phyloP scores from a whole-genome alignment of 148 eudicot species.

The Linanthus parryae region DNA sequence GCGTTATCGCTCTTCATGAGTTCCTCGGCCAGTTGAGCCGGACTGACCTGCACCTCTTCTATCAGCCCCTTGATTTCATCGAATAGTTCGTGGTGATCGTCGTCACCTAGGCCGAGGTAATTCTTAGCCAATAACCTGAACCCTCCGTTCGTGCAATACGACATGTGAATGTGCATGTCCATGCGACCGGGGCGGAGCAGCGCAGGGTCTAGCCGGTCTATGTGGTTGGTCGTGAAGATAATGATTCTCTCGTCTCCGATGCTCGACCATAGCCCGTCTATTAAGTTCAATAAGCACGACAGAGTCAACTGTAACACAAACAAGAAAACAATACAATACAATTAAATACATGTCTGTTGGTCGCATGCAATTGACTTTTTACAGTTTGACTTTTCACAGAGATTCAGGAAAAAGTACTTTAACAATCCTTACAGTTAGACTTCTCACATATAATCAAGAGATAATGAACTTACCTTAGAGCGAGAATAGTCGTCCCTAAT shows the following conservation, averaged over 20 bases:
- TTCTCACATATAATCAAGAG: too few species aligned
- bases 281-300: not conserved
- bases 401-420: too few species aligned
- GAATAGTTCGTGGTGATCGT: not conserved
- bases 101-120: not conserved
- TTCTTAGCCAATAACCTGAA: not conserved
- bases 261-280: slow-evolving; percentile 3
- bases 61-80: not conserved
- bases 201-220: not conserved
- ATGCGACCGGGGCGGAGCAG: not conserved
- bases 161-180: not conserved
- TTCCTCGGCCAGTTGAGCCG: not conserved
- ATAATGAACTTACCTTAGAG: too few species aligned
- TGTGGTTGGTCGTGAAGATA: slow-evolving; percentile 1
- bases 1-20: too few species aligned
- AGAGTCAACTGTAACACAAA: too few species aligned
- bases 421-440: too few species aligned
- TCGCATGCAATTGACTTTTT: too few species aligned
- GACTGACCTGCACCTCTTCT: not conserved
- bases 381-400: too few species aligned
- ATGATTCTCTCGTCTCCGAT: not conserved
- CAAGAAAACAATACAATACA: too few species aligned
- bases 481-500: too few species aligned
- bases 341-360: too few species aligned
- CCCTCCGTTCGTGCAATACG: not conserved